Percentiles rank a stretch among this genome's conserved stretches.
Conservation (phyloP, 805 yeast genomes). For the Cyberlindnera xylosilytica region DNA sequence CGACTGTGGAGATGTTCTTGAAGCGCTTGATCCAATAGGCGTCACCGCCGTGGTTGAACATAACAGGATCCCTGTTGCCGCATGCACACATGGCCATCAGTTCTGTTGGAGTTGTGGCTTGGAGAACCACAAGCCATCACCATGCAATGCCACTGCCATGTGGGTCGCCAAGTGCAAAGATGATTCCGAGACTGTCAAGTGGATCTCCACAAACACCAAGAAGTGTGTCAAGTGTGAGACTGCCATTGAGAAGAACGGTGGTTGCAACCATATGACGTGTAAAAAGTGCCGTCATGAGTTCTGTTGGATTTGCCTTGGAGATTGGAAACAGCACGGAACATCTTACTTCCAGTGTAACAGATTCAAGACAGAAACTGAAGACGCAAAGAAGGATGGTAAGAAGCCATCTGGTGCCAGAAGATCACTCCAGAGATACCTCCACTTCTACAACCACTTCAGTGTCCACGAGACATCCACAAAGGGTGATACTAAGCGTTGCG, state of each 20-base stretch:
- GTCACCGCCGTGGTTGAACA: slow-evolving; percentile 8
- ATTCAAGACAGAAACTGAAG: slow-evolving; percentile 39
- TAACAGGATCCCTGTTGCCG: slow-evolving; percentile 58
- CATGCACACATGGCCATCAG: slow-evolving; percentile 61
- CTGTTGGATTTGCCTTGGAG: slow-evolving; percentile 88
- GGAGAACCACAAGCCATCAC: slow-evolving; percentile 82
- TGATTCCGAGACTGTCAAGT: slow-evolving; percentile 83
- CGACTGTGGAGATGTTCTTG: slow-evolving; percentile 65
- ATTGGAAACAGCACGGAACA: slow-evolving; percentile 70
- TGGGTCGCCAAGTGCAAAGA: slow-evolving; percentile 83
- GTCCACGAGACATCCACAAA: slow-evolving; percentile 75
- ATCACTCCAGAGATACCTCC: slow-evolving; percentile 63
- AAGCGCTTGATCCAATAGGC: slow-evolving; percentile 20
- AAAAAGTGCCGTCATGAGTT: slow-evolving; percentile 72
- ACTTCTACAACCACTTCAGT: slow-evolving; percentile 69
- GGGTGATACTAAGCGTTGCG: slow-evolving; percentile 63
- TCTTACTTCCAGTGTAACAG: slow-evolving; percentile 66
- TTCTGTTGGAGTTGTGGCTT: slow-evolving; percentile 77
- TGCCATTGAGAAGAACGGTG: slow-evolving; percentile 89
- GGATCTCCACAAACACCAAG: slow-evolving; percentile 84
- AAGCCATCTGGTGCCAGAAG: slow-evolving; percentile 32
- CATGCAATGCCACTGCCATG: slow-evolving; percentile 60
- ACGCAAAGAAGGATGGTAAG: slow-evolving; percentile 29
- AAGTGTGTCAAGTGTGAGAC: slow-evolving; percentile 81
- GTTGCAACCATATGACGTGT: slow-evolving; percentile 96